A percentile compares a stretch with the other conserved stretches of the same genome.
Evolutionary conservation across 1,284 basidiomycete genomes (phyloP).

Genomic region (Leccinum pallidistipes): DNA sequence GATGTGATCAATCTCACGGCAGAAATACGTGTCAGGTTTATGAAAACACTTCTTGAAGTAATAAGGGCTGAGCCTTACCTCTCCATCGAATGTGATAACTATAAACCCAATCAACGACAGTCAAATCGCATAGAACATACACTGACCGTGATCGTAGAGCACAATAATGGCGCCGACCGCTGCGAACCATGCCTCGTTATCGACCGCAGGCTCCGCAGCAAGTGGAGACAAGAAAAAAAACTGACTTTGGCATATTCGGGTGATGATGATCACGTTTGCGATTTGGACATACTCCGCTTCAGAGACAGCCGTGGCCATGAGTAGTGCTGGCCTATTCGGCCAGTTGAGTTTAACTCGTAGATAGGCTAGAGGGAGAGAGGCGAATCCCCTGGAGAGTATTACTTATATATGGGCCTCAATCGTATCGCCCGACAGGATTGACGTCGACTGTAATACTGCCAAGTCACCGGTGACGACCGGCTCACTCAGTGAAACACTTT

Average conservation of each 20-base stretch:
- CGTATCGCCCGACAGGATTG: background rate
- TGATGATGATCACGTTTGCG: background rate
- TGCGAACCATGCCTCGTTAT: background rate
- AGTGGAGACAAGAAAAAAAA: background rate
- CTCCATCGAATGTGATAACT: constrained; percentile 15
- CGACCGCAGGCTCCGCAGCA: background rate
- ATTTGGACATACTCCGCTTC: background rate
- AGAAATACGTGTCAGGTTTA: background rate
- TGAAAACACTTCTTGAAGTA: too few species aligned
- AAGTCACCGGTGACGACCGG: background rate
- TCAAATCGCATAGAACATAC: too few species aligned
- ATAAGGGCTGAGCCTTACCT: constrained; percentile 4
- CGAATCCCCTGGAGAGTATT: background rate
- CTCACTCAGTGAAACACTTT: background rate
- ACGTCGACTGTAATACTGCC: background rate
- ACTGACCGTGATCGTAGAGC: constrained; percentile 12
- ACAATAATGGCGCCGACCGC: background rate
- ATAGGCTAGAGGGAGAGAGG: background rate
- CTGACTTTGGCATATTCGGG: constrained; percentile 5
- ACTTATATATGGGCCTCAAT: background rate
- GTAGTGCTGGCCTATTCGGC: background rate
- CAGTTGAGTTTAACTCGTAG: background rate
- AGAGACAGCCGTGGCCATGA: background rate
- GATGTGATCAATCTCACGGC: constrained; percentile 13
- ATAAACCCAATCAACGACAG: background rate